phyloP scores from a whole-genome alignment of 768 basidiomycete species.

The Naganishia onofrii region DNA sequence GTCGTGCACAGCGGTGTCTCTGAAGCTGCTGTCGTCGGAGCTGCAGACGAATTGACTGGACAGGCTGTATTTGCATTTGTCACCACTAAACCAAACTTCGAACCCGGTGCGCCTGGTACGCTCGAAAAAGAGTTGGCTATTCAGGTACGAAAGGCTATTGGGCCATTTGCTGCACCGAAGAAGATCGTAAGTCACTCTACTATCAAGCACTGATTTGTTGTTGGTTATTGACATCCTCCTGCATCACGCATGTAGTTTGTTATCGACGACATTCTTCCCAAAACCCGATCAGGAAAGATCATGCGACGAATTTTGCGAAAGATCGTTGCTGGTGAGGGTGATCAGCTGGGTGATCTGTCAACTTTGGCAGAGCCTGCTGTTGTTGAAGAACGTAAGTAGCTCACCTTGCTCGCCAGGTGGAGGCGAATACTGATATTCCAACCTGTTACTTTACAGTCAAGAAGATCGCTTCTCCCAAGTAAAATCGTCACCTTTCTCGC shows the following conservation, averaged over 20 bases:
- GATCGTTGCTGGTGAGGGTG: slow-evolving; percentile 76
- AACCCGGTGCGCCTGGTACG: slow-evolving; percentile 66
- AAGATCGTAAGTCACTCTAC: slow-evolving; percentile 64
- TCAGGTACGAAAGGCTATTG: slow-evolving; percentile 95
- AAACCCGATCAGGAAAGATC: slow-evolving; percentile 92
- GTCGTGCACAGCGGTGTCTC: slow-evolving; percentile 93
- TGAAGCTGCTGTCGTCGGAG: slow-evolving; percentile 70
- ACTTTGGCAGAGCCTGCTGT: slow-evolving; percentile 85
- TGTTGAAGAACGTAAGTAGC: slow-evolving; percentile 60
- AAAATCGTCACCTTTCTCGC: not conserved
- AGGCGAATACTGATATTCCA: not conserved
- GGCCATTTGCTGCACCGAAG: slow-evolving; percentile 96
- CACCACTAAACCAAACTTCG: slow-evolving; percentile 90
- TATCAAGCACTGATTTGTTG: slow-evolving; percentile 15
- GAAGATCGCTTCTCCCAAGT: slow-evolving; percentile 21
- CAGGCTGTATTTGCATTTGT: slow-evolving; percentile 87
- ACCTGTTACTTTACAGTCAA: not conserved
- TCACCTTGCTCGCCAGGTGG: not conserved
- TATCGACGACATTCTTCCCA: slow-evolving; percentile 67
- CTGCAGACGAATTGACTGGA: slow-evolving; percentile 51
- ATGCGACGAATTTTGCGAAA: slow-evolving; percentile 96
- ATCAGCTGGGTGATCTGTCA: slow-evolving; percentile 91
- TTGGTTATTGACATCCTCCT: not conserved
- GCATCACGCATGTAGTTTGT: slow-evolving; percentile 35
- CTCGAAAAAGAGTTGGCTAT: slow-evolving; percentile 77